Conservation (phyloP, 129 eudicot species). For the Ambrosia artemisiifolia region DNA sequence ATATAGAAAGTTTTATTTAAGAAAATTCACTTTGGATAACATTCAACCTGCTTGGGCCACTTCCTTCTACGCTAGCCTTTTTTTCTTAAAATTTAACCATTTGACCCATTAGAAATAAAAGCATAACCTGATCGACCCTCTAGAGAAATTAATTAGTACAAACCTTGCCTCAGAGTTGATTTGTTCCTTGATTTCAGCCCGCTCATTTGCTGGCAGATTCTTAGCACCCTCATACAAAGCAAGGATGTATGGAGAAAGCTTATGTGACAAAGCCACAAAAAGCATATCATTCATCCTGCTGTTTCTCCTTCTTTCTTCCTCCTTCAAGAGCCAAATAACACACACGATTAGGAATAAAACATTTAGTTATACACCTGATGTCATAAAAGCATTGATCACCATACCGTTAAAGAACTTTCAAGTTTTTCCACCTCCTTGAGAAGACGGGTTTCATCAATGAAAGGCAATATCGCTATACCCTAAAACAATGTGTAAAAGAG, state of each 20-base stretch:
- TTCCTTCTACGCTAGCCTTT: not conserved
- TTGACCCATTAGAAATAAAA: not conserved
- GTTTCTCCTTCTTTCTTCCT: constrained; percentile 80
- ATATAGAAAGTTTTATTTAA: no score
- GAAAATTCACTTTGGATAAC: not conserved
- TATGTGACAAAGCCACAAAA: constrained; percentile 60
- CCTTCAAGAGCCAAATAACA: constrained; percentile 39
- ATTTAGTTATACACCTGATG: not conserved
- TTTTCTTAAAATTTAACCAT: not conserved
- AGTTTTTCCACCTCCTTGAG: constrained; percentile 75
- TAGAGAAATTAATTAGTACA: constrained; percentile 7
- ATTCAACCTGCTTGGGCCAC: not conserved
- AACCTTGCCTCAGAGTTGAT: constrained; percentile 71
- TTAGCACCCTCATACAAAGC: constrained; percentile 60
- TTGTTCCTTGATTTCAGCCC: constrained; percentile 44
- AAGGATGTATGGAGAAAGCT: constrained; percentile 63
- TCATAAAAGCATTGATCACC: not conserved
- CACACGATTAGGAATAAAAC: not conserved
- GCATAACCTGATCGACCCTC: not conserved
- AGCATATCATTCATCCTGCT: constrained; percentile 72
- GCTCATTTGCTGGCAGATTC: constrained; percentile 40
- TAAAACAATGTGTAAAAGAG: constrained; percentile 8
- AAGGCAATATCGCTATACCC: constrained; percentile 89
- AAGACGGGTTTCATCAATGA: constrained; percentile 84
- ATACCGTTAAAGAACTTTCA: constrained; percentile 83